phyloP scores from a whole-genome alignment of 805 yeast species.

The Kuraishia floccosa region DNA sequence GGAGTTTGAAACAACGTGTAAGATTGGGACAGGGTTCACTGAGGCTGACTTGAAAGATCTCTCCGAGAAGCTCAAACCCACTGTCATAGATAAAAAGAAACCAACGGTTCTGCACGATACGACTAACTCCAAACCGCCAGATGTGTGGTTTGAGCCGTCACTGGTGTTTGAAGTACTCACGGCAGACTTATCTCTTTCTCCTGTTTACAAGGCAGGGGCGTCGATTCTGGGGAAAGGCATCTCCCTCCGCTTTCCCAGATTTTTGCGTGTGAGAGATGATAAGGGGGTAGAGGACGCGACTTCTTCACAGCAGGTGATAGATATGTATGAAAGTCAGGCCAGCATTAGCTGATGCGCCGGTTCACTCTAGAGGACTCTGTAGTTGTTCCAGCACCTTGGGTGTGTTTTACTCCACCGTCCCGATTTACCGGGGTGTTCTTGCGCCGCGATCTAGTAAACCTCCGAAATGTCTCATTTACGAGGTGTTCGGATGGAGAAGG shows the following conservation, averaged over 20 bases:
- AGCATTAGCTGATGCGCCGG: too few species aligned
- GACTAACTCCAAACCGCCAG: constrained; percentile 62
- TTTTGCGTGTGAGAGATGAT: constrained; percentile 75
- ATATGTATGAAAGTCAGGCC: constrained; percentile 71
- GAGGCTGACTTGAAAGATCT: constrained; percentile 67
- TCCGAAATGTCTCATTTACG: too few species aligned
- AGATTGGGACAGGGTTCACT: constrained; percentile 94
- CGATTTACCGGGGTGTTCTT: too few species aligned
- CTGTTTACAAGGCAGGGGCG: constrained; percentile 79
- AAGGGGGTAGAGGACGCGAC: constrained; percentile 83
- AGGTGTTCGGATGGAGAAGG: too few species aligned
- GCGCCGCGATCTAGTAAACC: too few species aligned
- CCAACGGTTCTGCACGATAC: constrained; percentile 57
- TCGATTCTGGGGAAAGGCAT: constrained; percentile 70
- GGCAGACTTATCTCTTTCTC: constrained; percentile 84
- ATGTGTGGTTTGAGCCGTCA: constrained; percentile 90
- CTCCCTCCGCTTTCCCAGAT: constrained; percentile 82
- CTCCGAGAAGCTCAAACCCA: constrained; percentile 50
- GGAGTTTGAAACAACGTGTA: constrained; percentile 90
- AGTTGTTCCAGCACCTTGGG: too few species aligned
- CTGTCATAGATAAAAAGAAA: constrained; percentile 55
- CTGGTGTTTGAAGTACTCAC: constrained; percentile 78
- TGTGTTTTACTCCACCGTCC: too few species aligned
- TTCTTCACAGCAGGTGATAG: constrained; percentile 70
- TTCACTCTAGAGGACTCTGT: too few species aligned